Base-by-base conservation (phyloP, 169 alveolate species). In the Plasmodium vinckei region DNA sequence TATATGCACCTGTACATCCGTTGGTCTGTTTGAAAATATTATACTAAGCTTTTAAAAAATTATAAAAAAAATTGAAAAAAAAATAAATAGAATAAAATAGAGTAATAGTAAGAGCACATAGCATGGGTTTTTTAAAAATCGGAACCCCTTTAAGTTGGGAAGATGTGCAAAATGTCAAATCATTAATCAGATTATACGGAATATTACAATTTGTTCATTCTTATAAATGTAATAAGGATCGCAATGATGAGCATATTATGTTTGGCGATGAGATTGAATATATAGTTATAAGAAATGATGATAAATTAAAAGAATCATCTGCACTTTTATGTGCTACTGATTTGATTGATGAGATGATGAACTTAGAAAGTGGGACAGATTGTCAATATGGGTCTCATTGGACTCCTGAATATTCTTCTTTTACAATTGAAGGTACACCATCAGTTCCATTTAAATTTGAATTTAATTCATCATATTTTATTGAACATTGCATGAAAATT, bases 381-480 rank as follows among this genome's bases (percentile, higher is more conserved):
- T 88, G 79, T 12, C 51, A 57, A 39, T 44, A 65, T 67, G 93
- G 82, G 56, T 86, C 73, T 23, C 79, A 59, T 56, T 84, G 91
- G 88, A 90, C 92, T 77, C 96, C 96, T 17, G 96, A 94, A 65
- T 94, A 84, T 65, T 92, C 92, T 12, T 89, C 96, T 2, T 94
- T 70, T 72, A 94, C 92, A 75, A 75, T 94, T 42, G 96, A 94
- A 56, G 94, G 92, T 1, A 92, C 91, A 10, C 96, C 96, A 17
- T 56, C 87, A 12, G 88, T 87, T n/a, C 95, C 96, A 4, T 92
- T 88, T 70, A 33, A 67, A 49, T 68, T 94, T 72, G 87, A 86
- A 15, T 49, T 72, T 9, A 88, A 88, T 68, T 92, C 92, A 6
- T 73, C 82, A 9, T 63, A 61, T 25, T 73, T 73, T 72, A 63